Conservation (phyloP, 2,329 filamentous ascomycete genomes). For the Penicillium sp. region DNA sequence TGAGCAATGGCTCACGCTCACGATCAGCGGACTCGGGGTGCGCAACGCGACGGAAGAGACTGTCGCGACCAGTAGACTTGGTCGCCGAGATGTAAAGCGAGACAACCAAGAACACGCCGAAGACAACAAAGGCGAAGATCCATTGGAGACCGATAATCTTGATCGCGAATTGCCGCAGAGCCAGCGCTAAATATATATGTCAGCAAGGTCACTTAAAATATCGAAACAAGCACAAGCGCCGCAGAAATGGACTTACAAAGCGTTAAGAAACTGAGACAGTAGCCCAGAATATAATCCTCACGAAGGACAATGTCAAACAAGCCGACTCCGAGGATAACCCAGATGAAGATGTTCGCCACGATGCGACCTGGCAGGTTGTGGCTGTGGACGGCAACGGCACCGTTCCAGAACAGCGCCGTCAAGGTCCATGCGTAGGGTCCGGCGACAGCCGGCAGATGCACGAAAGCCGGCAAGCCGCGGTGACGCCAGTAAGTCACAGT, state of each 20-base stretch:
- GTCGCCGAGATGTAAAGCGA: constrained; percentile 53
- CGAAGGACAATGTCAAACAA: constrained; percentile 72
- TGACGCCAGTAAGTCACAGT: constrained; percentile 78
- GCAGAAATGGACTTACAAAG: constrained; percentile 57
- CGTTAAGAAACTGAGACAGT: constrained; percentile 71
- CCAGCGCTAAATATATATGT: constrained; percentile 55
- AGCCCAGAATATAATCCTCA: constrained; percentile 77
- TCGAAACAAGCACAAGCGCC: background rate
- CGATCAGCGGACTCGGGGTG: constrained; percentile 48
- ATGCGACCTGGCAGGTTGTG: constrained; percentile 70
- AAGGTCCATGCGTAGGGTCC: constrained; percentile 85
- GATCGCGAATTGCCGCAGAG: constrained; percentile 72
- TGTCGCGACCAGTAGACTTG: constrained; percentile 38
- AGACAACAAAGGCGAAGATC: constrained; percentile 88
- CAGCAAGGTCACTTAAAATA: background rate
- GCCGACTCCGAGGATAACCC: constrained; percentile 77
- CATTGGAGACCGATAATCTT: constrained; percentile 80
- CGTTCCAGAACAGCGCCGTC: constrained; percentile 85
- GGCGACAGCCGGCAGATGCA: constrained; percentile 74
- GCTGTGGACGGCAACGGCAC: constrained; percentile 76
- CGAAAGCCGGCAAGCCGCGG: constrained; percentile 67
- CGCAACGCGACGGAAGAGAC: constrained; percentile 35
- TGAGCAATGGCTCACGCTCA: constrained; percentile 56
- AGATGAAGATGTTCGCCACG: constrained; percentile 84
- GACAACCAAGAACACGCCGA: constrained; percentile 70